Evolutionary conservation across 208 protist genomes (phyloP), one percentile per base, ranked within the genome.

Genomic region (Trypanosoma rangeli): DNA sequence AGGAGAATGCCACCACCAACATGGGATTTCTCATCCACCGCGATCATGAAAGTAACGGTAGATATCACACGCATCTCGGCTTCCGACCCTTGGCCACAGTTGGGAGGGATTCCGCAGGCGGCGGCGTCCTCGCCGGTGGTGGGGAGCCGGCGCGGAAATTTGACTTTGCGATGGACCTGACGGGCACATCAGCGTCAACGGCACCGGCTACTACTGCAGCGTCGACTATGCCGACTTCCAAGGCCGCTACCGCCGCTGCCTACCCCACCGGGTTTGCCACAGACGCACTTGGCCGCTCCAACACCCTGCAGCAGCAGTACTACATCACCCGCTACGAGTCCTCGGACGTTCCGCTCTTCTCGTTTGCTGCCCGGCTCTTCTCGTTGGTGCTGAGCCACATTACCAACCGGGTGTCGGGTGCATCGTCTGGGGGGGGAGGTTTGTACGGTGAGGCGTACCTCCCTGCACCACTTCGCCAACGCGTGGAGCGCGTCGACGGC

Each of bases 291-390:
- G 67, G 67, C 22, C 67, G 44, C 44, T 64, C 67, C 13, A 72
- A 72, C 46, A 72, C 67, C 39, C 22, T 72, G 7, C 67, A 72
- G 46, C 67, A 72, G 67, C 67, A 72, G 42, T 72, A 72, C 56
- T 72, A 72, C 48, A 72, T 28, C 35, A 56, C 31, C 1, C 31
- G 44, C 5, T 72, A 72, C 33, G 56, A 37, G n/a, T 20, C 31
- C 3, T 31, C 42, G 20, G 13, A 39, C 37, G 24, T 39, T n/a
- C 48, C 63, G 15, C 39, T 68, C 20, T 44, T 56, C 8, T 68
- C 63, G 16, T 59, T 49, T 8, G 18, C 58, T 0, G 3, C 37
- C 15, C 20, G 52, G 31, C 12, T 58, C 42, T 48, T 50, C 3
- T 68, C 63, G 1, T 68, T 49, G 22, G 18, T 68, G 29, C 4